Evolutionary conservation across 106 monocot species (phyloP).

Genomic region (Cymbidium sinense): DNA sequence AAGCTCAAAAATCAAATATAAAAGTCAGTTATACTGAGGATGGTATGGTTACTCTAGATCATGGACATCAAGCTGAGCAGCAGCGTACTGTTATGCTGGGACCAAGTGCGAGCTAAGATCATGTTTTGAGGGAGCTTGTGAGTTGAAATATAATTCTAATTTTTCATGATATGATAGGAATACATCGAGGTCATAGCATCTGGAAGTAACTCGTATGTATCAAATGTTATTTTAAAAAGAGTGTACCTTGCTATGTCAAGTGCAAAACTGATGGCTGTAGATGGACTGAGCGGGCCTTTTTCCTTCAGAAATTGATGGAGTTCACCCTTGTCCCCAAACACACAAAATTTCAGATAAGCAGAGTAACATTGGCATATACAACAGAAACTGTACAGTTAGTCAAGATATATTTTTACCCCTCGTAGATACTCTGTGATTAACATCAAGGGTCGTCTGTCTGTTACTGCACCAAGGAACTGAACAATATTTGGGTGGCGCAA

Average conservation of each 20-base stretch:
- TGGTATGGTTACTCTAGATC: too few species aligned
- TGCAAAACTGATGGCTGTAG: conserved; percentile 80
- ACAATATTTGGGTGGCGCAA: conserved; percentile 97
- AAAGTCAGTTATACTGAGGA: not conserved
- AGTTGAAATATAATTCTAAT: too few species aligned
- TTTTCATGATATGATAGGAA: not conserved
- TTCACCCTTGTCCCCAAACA: conserved; percentile 59
- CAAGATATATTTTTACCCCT: conserved; percentile 43
- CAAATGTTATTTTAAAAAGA: not conserved
- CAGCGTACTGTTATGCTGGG: too few species aligned
- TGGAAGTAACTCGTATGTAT: too few species aligned
- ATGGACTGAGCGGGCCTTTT: conserved; percentile 76
- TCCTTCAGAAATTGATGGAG: conserved; percentile 94
- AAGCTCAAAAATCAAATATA: not conserved
- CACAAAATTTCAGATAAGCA: not conserved
- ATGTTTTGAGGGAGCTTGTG: not conserved
- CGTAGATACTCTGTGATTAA: conserved; percentile 86
- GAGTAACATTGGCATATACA: not conserved
- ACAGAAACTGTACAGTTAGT: not conserved
- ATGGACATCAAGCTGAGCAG: too few species aligned
- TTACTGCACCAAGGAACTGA: conserved; percentile 97
- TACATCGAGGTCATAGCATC: too few species aligned
- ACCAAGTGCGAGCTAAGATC: not conserved
- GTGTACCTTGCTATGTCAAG: conserved; percentile 93
- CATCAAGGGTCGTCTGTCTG: conserved; percentile 93